A percentile compares a stretch with the other conserved stretches of the same genome.
phyloP scores from a whole-genome alignment of 306 rosid genomes.

The Quercus glauca region DNA sequence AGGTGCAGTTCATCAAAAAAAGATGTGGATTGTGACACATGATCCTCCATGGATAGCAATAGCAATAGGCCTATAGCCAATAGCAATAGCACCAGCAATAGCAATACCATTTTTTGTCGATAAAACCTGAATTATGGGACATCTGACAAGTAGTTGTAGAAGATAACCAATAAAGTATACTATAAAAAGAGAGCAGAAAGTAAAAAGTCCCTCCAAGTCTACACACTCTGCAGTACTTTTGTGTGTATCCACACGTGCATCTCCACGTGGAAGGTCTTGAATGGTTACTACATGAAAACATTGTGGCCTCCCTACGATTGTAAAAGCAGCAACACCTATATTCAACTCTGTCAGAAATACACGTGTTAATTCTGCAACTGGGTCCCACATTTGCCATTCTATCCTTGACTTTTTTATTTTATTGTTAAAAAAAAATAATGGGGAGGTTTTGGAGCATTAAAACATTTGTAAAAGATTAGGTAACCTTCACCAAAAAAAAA shows the following conservation, averaged over 20 bases:
- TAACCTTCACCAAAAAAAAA: too few relatives aligned
- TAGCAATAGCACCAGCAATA: too few relatives aligned
- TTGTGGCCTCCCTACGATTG: conserved; percentile 2
- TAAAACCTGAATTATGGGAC: conserved; percentile 23
- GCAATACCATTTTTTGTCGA: too few relatives aligned
- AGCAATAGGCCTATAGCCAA: too few relatives aligned
- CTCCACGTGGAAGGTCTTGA: conserved; percentile 35
- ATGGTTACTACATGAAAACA: conserved; percentile 20
- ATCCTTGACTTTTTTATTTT: background rate
- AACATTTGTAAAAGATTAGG: too few relatives aligned
- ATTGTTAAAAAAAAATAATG: too few relatives aligned
- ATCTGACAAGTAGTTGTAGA: conserved; percentile 36
- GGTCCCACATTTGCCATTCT: background rate
- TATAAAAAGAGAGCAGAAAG: background rate
- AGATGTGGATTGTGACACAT: too few relatives aligned
- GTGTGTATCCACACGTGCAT: conserved; percentile 37
- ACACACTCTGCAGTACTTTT: conserved; percentile 1
- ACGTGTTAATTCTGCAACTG: conserved; percentile 33
- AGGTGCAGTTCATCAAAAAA: too few relatives aligned
- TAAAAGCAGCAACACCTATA: conserved; percentile 4
- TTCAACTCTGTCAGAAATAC: conserved; percentile 62
- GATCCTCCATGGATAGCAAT: too few relatives aligned
- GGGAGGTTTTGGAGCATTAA: too few relatives aligned
- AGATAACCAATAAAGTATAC: conserved; percentile 2
- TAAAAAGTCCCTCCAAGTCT: background rate